Base-by-base conservation (phyloP, 2,329 filamentous ascomycete genomes). In the Trichoderma sp. region DNA sequence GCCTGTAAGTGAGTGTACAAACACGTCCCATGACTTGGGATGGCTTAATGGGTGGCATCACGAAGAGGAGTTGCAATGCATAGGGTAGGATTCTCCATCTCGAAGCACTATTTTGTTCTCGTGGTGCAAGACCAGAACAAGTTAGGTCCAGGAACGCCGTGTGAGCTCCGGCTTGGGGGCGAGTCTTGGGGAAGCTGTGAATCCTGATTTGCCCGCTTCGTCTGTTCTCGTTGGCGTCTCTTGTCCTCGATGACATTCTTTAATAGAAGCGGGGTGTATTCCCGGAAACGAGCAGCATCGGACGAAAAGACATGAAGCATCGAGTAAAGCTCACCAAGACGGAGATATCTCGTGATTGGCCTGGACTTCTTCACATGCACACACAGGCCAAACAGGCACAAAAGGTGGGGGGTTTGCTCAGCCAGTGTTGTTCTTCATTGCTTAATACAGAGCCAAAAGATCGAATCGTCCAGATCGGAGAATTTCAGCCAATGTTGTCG, bases 81-180 rank as follows among this genome's bases (percentile, higher is more conserved):
- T 66, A 55, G 57, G 55, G 66, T 53, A 58, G 57, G 57, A 57
- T 67, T 62, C 39, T 34, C 36, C 36, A 36, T 39, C 66, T 69
- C 20, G 57, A 50, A 28, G 55, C 55, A 34, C 55, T 69, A 23
- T 43, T 53, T 53, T 43, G 36, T 62, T 69, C 66, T 69, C 66
- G 66, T 69, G 66, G 57, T 20, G 66, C 39, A 69, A 11, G 12
- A 30, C 57, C 20, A 36, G 28, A 53, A 36, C 5, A 36, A 69
- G 66, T 53, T 62, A 69, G 66, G 17, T 15, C 39, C 66, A 69
- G 66, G 66, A 69, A 69, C 66, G 57, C 34, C 13, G 39, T 57
- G 47, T 26, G 9, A 53, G 43, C 20, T 20, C n/a, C 63, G 47
- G 63, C 17, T 55, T 23, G 4, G 62, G 12, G 26, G 13, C 6